Percentiles rank a stretch among this genome's conserved stretches.
Evolutionary conservation across 352 stramenopile genomes (phyloP).

Genomic region (Halophytophthora batemanensis): DNA sequence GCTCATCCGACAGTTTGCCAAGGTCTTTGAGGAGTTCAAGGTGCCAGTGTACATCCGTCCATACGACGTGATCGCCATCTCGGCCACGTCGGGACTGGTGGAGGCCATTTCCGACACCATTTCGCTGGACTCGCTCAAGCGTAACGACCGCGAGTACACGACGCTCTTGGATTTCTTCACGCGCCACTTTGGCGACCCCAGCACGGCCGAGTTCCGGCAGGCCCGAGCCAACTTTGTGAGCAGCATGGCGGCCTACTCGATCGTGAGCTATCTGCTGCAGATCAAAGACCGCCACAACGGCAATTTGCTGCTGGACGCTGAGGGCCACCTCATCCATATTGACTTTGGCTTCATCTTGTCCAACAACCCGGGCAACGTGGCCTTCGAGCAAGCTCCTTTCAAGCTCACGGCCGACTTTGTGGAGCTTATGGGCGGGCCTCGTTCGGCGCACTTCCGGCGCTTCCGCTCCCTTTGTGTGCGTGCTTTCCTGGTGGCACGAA

Average conservation of each 20-base stretch:
- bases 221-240: slow-evolving; percentile 88
- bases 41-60: slow-evolving; percentile 94
- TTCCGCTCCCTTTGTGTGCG: slow-evolving; percentile 96
- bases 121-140: slow-evolving; percentile 97
- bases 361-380: slow-evolving; percentile 91
- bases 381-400: slow-evolving; percentile 96
- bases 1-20: slow-evolving; percentile 93
- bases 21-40: slow-evolving; percentile 93
- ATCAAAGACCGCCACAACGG: slow-evolving; percentile 98
- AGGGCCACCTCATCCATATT: slow-evolving; percentile 97
- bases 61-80: slow-evolving; percentile 97
- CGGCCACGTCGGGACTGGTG: slow-evolving; percentile 92
- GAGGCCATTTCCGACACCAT: slow-evolving; percentile 96
- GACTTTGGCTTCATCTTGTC: slow-evolving; percentile 96
- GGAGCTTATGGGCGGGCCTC: slow-evolving; percentile 92
- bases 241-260: slow-evolving; percentile 88
- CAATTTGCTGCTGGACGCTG: slow-evolving; percentile 96
- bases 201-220: slow-evolving; percentile 64
- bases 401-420: slow-evolving; percentile 98
- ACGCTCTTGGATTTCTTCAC: slow-evolving; percentile 94
- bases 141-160: slow-evolving; percentile 92
- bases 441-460: slow-evolving; percentile 90
- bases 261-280: slow-evolving; percentile 96
- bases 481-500: slow-evolving; percentile 93
- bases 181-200: slow-evolving; percentile 88